Percentiles rank a stretch among this genome's conserved stretches.
Evolutionary conservation across 148 eudicot species (phyloP).

Genomic region (Amaranthus palmeri): DNA sequence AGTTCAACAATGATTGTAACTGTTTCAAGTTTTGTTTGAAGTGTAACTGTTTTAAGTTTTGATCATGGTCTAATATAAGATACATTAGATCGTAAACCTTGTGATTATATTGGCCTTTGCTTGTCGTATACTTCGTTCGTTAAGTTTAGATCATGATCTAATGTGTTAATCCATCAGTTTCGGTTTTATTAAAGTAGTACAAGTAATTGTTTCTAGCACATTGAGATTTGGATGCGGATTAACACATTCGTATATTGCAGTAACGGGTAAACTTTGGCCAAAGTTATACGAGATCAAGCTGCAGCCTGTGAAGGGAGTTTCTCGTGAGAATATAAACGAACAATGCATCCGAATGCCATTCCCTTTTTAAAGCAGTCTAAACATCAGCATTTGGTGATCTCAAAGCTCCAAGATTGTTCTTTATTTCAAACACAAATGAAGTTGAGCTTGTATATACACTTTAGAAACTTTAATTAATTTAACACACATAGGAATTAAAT

Average conservation of each 20-base stretch:
- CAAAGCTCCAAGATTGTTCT: neutral
- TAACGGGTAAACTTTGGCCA: slow-evolving; percentile 96
- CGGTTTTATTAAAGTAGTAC: too few species aligned
- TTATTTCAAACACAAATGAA: neutral
- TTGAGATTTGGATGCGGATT: too few species aligned
- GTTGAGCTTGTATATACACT: neutral
- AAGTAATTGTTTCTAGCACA: too few species aligned
- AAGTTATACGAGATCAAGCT: slow-evolving; percentile 84
- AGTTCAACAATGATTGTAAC: too few species aligned
- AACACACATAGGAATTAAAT: too few species aligned
- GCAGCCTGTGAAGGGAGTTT: slow-evolving; percentile 36
- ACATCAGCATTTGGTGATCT: neutral
- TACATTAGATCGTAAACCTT: too few species aligned
- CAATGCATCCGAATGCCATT: slow-evolving; percentile 43
- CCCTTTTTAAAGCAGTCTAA: slow-evolving; percentile 26
- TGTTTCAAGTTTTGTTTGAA: neutral
- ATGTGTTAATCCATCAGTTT: too few species aligned
- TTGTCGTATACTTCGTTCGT: too few species aligned
- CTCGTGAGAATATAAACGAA: slow-evolving; percentile 32
- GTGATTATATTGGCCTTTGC: too few species aligned
- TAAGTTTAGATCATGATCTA: too few species aligned
- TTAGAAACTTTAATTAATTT: too few species aligned
- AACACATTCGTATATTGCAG: slow-evolving; percentile 30
- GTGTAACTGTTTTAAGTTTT: neutral
- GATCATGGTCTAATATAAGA: too few species aligned